Conservation (phyloP, 129 eudicot species). For the Deinandra increscens region DNA sequence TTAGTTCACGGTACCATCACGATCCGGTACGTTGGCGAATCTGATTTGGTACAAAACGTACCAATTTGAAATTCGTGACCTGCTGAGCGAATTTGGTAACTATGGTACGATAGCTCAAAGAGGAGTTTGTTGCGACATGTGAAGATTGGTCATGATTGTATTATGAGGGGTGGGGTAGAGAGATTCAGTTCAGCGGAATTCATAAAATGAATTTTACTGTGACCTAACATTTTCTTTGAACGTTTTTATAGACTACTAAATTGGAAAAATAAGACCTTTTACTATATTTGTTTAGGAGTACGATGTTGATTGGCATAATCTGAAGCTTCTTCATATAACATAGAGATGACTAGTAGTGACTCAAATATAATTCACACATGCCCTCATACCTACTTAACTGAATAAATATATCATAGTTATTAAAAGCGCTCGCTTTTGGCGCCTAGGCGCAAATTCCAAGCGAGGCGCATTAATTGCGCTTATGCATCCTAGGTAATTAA, state of each 20-base stretch:
- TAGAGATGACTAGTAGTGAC: slow-evolving; percentile 6
- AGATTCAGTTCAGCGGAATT: neutral
- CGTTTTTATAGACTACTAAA: neutral
- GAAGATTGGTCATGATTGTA: neutral
- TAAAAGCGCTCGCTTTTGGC: no score
- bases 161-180: neutral
- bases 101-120: neutral
- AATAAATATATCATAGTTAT: no score
- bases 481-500: no score
- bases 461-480: no score
- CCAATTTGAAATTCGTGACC: no score
- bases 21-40: no score
- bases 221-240: slow-evolving; percentile 1
- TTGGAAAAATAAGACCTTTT: neutral
- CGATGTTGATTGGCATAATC: slow-evolving; percentile 5
- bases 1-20: no score
- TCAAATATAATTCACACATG: neutral
- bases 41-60: no score
- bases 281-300: neutral
- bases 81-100: no score
- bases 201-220: neutral
- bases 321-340: neutral
- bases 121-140: neutral
- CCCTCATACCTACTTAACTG: neutral
- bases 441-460: no score